phyloP scores from a whole-genome alignment of 2,329 filamentous ascomycete genomes.

The Thielaviopsis euricoi region DNA sequence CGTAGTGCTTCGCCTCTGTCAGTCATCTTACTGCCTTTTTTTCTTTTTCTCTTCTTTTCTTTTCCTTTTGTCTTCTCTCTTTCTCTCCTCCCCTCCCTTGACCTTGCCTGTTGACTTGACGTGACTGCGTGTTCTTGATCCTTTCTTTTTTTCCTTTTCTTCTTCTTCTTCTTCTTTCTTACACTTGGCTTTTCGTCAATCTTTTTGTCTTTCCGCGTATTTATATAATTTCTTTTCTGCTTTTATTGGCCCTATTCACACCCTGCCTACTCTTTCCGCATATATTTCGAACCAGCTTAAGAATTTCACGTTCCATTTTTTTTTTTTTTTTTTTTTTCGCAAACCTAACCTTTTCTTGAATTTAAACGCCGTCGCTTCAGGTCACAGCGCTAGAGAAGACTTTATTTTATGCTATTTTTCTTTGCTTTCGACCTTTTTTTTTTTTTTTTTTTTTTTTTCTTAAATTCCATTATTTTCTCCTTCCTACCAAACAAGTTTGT shows the following conservation, averaged over 20 bases:
- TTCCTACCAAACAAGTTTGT: neutral
- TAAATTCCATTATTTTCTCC: neutral
- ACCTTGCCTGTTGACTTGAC: neutral
- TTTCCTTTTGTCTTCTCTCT: too few relatives aligned
- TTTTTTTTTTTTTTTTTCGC: neutral
- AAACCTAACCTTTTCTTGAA: neutral
- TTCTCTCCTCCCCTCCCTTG: neutral
- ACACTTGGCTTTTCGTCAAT: neutral
- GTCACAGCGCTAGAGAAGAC: neutral
- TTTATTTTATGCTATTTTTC: neutral
- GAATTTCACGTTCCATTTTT: neutral
- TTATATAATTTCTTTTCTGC: too few relatives aligned
- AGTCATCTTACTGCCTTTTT: too few relatives aligned
- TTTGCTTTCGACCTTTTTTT: neutral
- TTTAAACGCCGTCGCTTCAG: neutral
- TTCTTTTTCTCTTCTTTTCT: neutral
- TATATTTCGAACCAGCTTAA: neutral
- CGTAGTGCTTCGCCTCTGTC: neutral
- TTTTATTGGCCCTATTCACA: neutral
- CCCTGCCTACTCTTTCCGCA: neutral
- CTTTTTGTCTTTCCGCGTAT: too few relatives aligned
- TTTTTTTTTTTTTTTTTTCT: neutral
- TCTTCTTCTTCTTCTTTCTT: neutral
- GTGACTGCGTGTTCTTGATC: neutral
- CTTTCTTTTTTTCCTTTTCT: neutral